phyloP scores from a whole-genome alignment of 2,329 filamentous ascomycete genomes.

The Beauveria bassiana region DNA sequence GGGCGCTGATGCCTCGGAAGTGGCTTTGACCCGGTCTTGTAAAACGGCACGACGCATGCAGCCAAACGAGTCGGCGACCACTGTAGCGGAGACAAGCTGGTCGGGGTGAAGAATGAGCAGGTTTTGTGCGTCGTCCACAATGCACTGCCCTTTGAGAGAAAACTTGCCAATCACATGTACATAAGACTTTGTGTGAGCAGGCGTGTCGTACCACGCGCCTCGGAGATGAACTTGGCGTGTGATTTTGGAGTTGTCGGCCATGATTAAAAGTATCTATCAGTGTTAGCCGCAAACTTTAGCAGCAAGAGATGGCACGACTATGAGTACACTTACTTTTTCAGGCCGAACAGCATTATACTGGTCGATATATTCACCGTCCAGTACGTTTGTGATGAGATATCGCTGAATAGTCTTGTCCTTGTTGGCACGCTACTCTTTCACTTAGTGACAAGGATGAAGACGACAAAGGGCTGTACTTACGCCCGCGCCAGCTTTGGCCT shows the following conservation, averaged over 20 bases:
- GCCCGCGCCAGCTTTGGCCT: slow-evolving; percentile 21
- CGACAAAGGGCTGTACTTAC: slow-evolving; percentile 27
- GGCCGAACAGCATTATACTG: slow-evolving; percentile 49
- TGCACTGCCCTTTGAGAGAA: slow-evolving; percentile 59
- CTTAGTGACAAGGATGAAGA: slow-evolving; percentile 49
- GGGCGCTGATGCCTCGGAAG: slow-evolving; percentile 68
- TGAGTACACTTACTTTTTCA: slow-evolving; percentile 58
- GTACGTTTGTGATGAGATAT: slow-evolving; percentile 70
- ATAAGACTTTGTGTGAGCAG: slow-evolving; percentile 64
- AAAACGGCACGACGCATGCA: slow-evolving; percentile 87
- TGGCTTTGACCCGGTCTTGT: slow-evolving; percentile 90
- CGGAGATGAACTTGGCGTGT: slow-evolving; percentile 67
- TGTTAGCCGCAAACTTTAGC: slow-evolving; percentile 13
- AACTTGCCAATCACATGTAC: slow-evolving; percentile 84
- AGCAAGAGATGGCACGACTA: neutral
- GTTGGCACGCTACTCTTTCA: slow-evolving; percentile 52
- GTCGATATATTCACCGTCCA: slow-evolving; percentile 61
- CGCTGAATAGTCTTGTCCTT: slow-evolving; percentile 74
- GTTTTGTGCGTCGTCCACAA: slow-evolving; percentile 74
- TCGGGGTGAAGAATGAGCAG: slow-evolving; percentile 92
- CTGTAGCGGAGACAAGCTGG: slow-evolving; percentile 88
- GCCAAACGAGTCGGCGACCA: slow-evolving; percentile 91
- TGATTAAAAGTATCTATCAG: slow-evolving; percentile 66
- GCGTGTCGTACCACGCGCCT: slow-evolving; percentile 79
- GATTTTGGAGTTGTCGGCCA: slow-evolving; percentile 63